Base-by-base conservation (phyloP, 495 filamentous ascomycete genomes). In the Neurospora intermedia region DNA sequence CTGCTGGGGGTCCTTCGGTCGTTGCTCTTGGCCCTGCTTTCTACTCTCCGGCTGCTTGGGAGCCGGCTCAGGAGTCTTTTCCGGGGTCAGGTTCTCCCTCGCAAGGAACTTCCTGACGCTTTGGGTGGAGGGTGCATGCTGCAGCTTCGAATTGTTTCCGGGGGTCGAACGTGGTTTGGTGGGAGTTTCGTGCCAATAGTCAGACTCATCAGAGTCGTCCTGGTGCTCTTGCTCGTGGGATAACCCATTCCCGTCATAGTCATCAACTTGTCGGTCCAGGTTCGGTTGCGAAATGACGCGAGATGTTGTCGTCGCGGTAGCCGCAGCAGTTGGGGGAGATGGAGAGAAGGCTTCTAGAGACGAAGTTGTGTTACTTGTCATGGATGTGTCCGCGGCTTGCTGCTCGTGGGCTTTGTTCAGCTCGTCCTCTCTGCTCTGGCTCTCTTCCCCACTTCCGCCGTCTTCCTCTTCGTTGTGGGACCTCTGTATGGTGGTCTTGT, bases 261-360 rank as follows among this genome's bases (percentile, higher is more conserved):
- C 69, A 8, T 74, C 73, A 4, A 69, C 48, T 15, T 71, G 73
- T 31, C 74, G 75, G 18, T 66, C 40, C 69, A 76, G 76, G n/a
- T 82, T 86, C 48, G 82, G 80, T 75, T 79, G 82, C 1, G 87
- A 87, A 40, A 87, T 75, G 43, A 82, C 85, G 41, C 87, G 82
- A 8, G 88, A 88, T 1, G 87, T 78, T 2, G 85, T 87, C 73
- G 91, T 84, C 42, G 87, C 87, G 13, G 88, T 85, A 1, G 89
- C 90, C 3, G 89, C 89, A 10, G 88, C 87, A 0, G 89, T 88
- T 16, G 92, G 91, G 8, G 91, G 92, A 5, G 91, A 92, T 9
- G 85, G 54, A 66, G 54, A 85, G 69, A 89, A 81, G 10, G 83
- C 85, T 76, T 92, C 90, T 3, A 91, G 78, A 4, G 86, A 85